Conservation (phyloP, 1,284 basidiomycete genomes). For the Cerioporus squamosus region DNA sequence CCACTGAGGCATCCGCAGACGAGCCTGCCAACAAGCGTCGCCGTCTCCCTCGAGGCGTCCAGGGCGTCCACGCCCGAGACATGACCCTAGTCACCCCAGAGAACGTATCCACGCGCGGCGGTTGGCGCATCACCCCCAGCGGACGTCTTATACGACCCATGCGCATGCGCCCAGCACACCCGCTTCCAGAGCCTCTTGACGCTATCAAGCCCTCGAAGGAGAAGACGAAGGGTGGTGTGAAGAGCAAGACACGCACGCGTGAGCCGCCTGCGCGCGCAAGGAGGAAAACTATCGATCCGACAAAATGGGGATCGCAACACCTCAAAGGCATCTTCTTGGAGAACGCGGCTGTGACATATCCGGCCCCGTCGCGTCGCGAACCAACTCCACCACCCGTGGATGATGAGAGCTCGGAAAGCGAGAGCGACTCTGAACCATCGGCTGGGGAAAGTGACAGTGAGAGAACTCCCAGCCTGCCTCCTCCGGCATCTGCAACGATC, state of each 20-base stretch:
- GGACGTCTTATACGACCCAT: slow-evolving; percentile 67
- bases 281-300: too few species aligned
- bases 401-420: neutral
- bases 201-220: too few species aligned
- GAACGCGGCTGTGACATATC: slow-evolving; percentile 17
- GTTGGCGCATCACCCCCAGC: slow-evolving; percentile 70
- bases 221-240: too few species aligned
- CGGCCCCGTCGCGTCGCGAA: neutral
- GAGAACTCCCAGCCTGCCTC: neutral
- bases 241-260: too few species aligned
- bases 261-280: too few species aligned
- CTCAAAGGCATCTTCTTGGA: slow-evolving; percentile 71
- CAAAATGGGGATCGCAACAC: too few species aligned
- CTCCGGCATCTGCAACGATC: neutral
- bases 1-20: slow-evolving; percentile 22
- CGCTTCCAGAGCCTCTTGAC: too few species aligned
- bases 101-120: slow-evolving; percentile 51
- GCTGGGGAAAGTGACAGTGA: slow-evolving; percentile 13
- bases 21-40: slow-evolving; percentile 39
- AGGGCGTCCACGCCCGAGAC: slow-evolving; percentile 52
- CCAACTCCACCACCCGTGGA: neutral
- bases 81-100: slow-evolving; percentile 67
- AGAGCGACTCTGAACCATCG: slow-evolving; percentile 3
- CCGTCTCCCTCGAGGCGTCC: slow-evolving; percentile 39
- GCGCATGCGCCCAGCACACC: slow-evolving; percentile 72